Evolutionary conservation across 306 rosid species (phyloP).

Genomic region (Acacia crassicarpa): DNA sequence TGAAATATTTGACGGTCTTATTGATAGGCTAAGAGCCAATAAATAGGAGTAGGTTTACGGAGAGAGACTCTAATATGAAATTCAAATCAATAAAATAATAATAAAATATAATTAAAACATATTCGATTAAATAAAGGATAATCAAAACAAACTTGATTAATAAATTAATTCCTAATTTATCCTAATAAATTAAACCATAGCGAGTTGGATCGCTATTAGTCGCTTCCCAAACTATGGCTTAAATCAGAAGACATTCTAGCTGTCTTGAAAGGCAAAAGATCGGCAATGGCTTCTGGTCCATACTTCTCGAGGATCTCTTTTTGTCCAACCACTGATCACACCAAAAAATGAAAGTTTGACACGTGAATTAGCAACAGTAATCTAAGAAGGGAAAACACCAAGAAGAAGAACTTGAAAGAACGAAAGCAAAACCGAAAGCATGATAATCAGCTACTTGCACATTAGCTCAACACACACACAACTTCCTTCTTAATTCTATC

Average conservation of each 20-base stretch:
- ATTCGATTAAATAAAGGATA: too few relatives aligned
- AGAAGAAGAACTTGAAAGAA: background rate
- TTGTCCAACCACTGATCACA: slow-evolving; percentile 32
- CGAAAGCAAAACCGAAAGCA: background rate
- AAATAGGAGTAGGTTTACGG: too few relatives aligned
- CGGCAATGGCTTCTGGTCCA: slow-evolving; percentile 32
- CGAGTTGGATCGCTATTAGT: too few relatives aligned
- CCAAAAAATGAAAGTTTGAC: background rate
- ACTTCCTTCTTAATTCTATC: background rate
- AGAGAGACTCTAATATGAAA: too few relatives aligned
- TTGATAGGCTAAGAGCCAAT: too few relatives aligned
- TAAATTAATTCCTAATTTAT: too few relatives aligned
- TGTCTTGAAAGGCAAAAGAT: slow-evolving; percentile 22
- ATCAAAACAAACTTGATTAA: too few relatives aligned
- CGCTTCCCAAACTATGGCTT: background rate
- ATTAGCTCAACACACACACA: background rate
- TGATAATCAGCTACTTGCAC: background rate
- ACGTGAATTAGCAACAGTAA: background rate
- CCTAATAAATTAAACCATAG: too few relatives aligned
- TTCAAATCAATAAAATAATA: too few relatives aligned
- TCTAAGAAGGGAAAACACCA: background rate
- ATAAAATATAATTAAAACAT: too few relatives aligned
- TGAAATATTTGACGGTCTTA: too few relatives aligned
- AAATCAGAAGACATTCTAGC: background rate
- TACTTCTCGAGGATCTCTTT: slow-evolving; percentile 32